These are phyloP conservation scores for Hirschioporus abietinus DNA, from an alignment of 768 basidiomycete species.

Conservation along the genomic window DNA sequence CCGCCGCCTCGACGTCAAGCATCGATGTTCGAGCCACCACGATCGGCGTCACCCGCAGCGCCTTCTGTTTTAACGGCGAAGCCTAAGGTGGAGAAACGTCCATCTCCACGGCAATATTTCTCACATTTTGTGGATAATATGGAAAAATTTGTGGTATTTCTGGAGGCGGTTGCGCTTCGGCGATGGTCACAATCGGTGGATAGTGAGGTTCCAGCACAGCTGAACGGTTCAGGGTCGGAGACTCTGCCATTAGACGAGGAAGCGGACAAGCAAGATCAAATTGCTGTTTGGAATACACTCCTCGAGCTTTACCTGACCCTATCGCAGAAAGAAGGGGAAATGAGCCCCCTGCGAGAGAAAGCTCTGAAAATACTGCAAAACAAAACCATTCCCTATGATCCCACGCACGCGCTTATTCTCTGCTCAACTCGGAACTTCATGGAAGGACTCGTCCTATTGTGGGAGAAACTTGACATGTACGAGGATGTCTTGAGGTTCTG, in stretches of 20 bases:
- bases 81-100: constrained; percentile 40
- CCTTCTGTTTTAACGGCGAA: constrained; percentile 13
- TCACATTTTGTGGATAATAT: constrained; percentile 92
- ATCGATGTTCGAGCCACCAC: constrained; percentile 14
- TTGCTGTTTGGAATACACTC: constrained; percentile 92
- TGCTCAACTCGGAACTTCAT: constrained; percentile 84
- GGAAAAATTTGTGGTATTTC: constrained; percentile 74
- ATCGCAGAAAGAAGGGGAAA: constrained; percentile 26
- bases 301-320: constrained; percentile 85
- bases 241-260: constrained; percentile 36
- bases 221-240: constrained; percentile 14
- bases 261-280: constrained; percentile 61
- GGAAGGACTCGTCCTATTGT: constrained; percentile 79
- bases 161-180: constrained; percentile 77
- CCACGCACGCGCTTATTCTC: constrained; percentile 89
- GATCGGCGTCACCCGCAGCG: constrained; percentile 13
- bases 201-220: constrained; percentile 16
- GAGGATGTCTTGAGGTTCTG: constrained; percentile 92
- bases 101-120: constrained; percentile 85
- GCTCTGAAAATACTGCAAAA: constrained; percentile 68
- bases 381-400: constrained; percentile 64
- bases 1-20: constrained; percentile 18
- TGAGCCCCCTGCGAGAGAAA: constrained; percentile 44
- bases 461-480: constrained; percentile 94
- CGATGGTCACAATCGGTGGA: constrained; percentile 78